A percentile compares a stretch with the other conserved stretches of the same genome.
Evolutionary conservation across 2,329 filamentous ascomycete genomes (phyloP).

Genomic region (Trichoderma sp.): DNA sequence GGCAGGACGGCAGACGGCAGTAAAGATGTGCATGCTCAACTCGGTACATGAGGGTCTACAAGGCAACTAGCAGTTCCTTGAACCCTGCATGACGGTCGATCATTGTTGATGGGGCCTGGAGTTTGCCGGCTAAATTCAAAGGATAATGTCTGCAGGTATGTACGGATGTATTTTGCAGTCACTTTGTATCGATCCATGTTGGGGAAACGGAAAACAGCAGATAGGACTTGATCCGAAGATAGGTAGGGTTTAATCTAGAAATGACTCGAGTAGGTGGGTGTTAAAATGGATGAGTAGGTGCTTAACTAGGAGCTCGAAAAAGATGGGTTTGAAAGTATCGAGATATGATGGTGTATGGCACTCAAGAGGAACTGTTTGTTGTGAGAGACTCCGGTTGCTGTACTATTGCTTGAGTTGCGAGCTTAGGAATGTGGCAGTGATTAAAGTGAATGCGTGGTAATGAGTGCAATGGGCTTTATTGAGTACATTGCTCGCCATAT

Average conservation of each 20-base stretch:
- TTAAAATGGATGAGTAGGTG: neutral
- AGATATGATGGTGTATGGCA: neutral
- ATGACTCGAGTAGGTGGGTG: neutral
- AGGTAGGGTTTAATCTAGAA: neutral
- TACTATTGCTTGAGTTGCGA: neutral
- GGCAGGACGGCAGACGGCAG: neutral
- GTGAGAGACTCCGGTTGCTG: neutral
- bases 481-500: neutral
- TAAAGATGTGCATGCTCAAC: neutral
- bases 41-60: neutral
- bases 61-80: neutral
- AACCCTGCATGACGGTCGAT: slow-evolving; percentile 7
- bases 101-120: neutral
- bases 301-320: neutral
- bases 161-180: neutral
- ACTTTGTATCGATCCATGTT: neutral
- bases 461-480: neutral
- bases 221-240: neutral
- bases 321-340: neutral
- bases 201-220: neutral
- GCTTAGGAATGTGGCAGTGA: neutral
- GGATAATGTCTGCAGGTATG: neutral
- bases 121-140: slow-evolving; percentile 15
- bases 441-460: neutral
- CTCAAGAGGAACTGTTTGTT: neutral